Percentiles rank a stretch among this genome's conserved stretches.
Evolutionary conservation across 768 basidiomycete species (phyloP).

Genomic region (Kwoniella mangroviensis): DNA sequence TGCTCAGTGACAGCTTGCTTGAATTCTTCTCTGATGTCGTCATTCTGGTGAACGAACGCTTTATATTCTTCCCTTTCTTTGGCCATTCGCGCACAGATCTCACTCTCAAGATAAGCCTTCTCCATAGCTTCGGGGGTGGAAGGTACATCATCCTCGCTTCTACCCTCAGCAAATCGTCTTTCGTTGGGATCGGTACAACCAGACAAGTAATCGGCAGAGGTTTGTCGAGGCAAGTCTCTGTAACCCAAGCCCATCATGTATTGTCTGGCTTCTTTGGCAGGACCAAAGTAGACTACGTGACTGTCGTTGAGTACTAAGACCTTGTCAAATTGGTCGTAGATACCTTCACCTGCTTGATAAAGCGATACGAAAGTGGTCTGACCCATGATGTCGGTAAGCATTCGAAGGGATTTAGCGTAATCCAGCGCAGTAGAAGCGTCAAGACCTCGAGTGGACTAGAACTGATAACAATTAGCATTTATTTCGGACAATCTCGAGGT

Average conservation of each 20-base stretch:
- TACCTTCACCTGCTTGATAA: constrained; percentile 77
- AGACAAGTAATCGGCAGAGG: constrained; percentile 82
- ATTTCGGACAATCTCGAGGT: neutral
- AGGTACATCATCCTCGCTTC: constrained; percentile 66
- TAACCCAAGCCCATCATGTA: constrained; percentile 80
- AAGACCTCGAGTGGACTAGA: constrained; percentile 47
- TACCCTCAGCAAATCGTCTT: constrained; percentile 75
- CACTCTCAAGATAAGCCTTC: constrained; percentile 65
- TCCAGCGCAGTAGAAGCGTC: constrained; percentile 83
- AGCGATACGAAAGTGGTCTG: constrained; percentile 73
- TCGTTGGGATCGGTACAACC: constrained; percentile 59
- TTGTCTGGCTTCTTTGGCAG: constrained; percentile 66
- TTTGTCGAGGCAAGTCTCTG: constrained; percentile 74
- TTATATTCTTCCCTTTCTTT: constrained; percentile 67
- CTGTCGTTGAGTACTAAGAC: constrained; percentile 79
- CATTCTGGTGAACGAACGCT: constrained; percentile 66
- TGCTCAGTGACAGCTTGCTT: constrained; percentile 75
- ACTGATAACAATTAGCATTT: constrained; percentile 37
- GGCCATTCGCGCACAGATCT: constrained; percentile 60
- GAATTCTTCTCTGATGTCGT: constrained; percentile 69
- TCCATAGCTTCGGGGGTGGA: constrained; percentile 73
- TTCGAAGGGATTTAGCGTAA: constrained; percentile 75
- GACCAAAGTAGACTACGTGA: constrained; percentile 75
- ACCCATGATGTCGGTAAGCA: constrained; percentile 71
- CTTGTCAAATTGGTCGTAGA: constrained; percentile 72